These are phyloP conservation scores for Verticillium tricorpus DNA, from an alignment of 2,329 filamentous ascomycete genomes.

Conservation along the genomic window DNA sequence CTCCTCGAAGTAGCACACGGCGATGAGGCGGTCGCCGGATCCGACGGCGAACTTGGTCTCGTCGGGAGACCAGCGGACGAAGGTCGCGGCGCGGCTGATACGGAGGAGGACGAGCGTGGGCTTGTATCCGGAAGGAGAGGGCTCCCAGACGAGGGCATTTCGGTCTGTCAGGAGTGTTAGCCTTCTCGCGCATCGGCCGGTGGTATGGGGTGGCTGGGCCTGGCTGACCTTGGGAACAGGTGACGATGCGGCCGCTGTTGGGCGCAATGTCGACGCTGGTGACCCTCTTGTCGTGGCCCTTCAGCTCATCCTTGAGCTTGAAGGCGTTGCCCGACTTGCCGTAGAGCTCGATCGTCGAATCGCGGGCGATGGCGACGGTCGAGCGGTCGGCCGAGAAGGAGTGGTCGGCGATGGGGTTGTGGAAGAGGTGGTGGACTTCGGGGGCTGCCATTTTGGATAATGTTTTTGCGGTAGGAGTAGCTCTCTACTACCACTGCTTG, in stretches of 20 bases:
- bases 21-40: constrained; percentile 90
- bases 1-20: constrained; percentile 97
- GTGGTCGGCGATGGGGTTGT: constrained; percentile 93
- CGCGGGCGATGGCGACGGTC: constrained; percentile 85
- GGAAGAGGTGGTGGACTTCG: constrained; percentile 95
- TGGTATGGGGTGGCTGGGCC: constrained; percentile 3
- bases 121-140: constrained; percentile 88
- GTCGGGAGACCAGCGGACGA: constrained; percentile 93
- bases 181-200: neutral
- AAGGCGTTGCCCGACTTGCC: constrained; percentile 67
- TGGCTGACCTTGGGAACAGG: constrained; percentile 82
- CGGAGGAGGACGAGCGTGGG: constrained; percentile 94
- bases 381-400: constrained; percentile 92
- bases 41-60: constrained; percentile 98
- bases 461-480: constrained; percentile 71
- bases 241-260: constrained; percentile 86
- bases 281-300: constrained; percentile 94
- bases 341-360: constrained; percentile 88
- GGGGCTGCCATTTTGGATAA: constrained; percentile 65
- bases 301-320: constrained; percentile 84
- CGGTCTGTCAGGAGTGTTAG: constrained; percentile 58
- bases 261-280: constrained; percentile 96
- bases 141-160: constrained; percentile 97
- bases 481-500: constrained; percentile 85
- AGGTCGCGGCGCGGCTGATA: constrained; percentile 94